Conservation (phyloP, 108 stramenopile species). For the Pseudonitzschia delicatissima region DNA sequence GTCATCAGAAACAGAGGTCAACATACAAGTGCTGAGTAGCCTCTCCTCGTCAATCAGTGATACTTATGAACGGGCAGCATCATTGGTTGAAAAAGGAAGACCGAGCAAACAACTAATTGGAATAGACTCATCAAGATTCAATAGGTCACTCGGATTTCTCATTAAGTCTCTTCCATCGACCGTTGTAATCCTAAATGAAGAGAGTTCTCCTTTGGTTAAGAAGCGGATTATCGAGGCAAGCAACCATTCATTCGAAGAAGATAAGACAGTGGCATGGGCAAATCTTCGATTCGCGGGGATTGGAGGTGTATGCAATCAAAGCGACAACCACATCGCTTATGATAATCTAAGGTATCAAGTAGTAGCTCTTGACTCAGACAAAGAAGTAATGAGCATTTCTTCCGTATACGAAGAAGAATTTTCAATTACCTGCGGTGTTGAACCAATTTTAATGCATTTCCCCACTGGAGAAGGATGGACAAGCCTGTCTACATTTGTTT, state of each 20-base stretch:
- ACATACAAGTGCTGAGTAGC: constrained; percentile 20
- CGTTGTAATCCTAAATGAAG: constrained; percentile 3
- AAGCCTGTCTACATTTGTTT: constrained; percentile 1
- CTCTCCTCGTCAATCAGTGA: neutral
- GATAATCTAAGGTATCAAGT: constrained; percentile 25
- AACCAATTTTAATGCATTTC: neutral
- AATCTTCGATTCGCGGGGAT: constrained; percentile 7
- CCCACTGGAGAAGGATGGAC: neutral
- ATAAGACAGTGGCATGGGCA: neutral
- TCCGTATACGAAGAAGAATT: constrained; percentile 5
- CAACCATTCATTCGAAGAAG: neutral
- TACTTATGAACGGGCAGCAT: neutral
- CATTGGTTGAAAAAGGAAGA: neutral
- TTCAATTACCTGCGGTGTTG: constrained; percentile 3
- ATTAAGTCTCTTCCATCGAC: constrained; percentile 16
- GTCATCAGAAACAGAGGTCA: constrained; percentile 29
- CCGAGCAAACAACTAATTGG: neutral
- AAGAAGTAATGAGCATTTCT: constrained; percentile 26
- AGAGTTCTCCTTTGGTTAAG: neutral
- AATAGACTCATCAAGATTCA: constrained; percentile 20
- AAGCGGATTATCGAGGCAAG: constrained; percentile 2
- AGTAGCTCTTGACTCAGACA: constrained; percentile 22
- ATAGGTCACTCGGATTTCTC: constrained; percentile 24
- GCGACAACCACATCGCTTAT: neutral
- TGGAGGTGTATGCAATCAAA: constrained; percentile 5